phyloP scores from a whole-genome alignment of 495 filamentous ascomycete genomes.

The Venustampulla echinocandica region DNA sequence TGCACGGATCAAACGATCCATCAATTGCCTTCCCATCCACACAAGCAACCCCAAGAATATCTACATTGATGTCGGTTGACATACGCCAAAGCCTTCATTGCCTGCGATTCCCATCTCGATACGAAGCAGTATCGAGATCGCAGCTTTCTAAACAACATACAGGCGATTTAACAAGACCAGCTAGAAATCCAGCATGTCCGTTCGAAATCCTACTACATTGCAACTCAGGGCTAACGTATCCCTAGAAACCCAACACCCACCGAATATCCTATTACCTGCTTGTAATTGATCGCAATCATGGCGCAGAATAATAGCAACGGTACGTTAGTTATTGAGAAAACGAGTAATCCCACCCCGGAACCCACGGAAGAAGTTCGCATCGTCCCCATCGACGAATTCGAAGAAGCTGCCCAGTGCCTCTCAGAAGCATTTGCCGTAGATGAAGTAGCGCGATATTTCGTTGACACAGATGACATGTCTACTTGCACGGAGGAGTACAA shows the following conservation, averaged over 20 bases:
- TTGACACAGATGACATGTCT: slow-evolving; percentile 55
- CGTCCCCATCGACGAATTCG: slow-evolving; percentile 52
- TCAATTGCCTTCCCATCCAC: not conserved
- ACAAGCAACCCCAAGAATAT: slow-evolving; percentile 5
- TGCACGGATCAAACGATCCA: slow-evolving; percentile 14
- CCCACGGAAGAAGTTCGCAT: slow-evolving; percentile 47
- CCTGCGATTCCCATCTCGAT: slow-evolving; percentile 60
- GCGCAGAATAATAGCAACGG: slow-evolving; percentile 19
- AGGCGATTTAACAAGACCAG: slow-evolving; percentile 45
- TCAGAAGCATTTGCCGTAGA: slow-evolving; percentile 70
- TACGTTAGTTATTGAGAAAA: slow-evolving; percentile 31
- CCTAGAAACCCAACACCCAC: not conserved
- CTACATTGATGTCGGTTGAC: slow-evolving; percentile 70
- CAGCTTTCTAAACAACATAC: slow-evolving; percentile 66
- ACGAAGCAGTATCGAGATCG: slow-evolving; percentile 63
- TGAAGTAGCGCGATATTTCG: slow-evolving; percentile 61
- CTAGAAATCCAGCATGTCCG: slow-evolving; percentile 22
- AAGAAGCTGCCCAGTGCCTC: slow-evolving; percentile 56
- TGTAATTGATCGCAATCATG: slow-evolving; percentile 19
- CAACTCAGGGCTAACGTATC: not conserved
- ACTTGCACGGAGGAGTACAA: slow-evolving; percentile 51
- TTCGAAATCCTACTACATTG: not conserved
- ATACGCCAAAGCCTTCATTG: slow-evolving; percentile 59
- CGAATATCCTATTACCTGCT: not conserved
- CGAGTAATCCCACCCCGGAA: slow-evolving; percentile 38